A percentile compares a stretch with the other conserved stretches of the same genome.
Evolutionary conservation across 805 yeast genomes (phyloP).

Genomic region (Starmerella davenportii): DNA sequence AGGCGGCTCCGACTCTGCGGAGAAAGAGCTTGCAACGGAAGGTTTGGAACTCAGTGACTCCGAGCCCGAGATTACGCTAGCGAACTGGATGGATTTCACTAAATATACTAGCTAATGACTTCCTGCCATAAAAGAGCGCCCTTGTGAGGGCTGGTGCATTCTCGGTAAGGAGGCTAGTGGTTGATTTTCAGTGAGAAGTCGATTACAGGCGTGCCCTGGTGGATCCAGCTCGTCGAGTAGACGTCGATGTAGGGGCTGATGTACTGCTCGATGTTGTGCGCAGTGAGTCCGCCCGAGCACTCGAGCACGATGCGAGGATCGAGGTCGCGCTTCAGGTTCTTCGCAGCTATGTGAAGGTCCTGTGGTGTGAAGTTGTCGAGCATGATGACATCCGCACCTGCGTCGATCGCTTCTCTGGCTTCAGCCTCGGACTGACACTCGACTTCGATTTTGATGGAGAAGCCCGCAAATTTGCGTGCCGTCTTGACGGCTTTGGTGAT

Average conservation of each 20-base stretch:
- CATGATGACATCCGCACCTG: slow-evolving; percentile 95
- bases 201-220: slow-evolving; percentile 71
- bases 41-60: background rate
- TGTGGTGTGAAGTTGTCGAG: slow-evolving; percentile 68
- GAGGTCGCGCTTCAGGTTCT: slow-evolving; percentile 41
- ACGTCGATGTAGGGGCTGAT: slow-evolving; percentile 69
- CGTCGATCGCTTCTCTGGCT: slow-evolving; percentile 79
- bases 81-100: slow-evolving; percentile 17
- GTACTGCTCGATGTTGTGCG: slow-evolving; percentile 44
- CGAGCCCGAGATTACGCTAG: slow-evolving; percentile 6
- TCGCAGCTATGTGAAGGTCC: slow-evolving; percentile 47
- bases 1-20: slow-evolving; percentile 1
- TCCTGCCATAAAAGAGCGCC: too few relatives aligned
- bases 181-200: slow-evolving; percentile 72
- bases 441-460: slow-evolving; percentile 77
- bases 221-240: slow-evolving; percentile 78
- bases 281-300: slow-evolving; percentile 79
- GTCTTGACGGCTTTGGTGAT: slow-evolving; percentile 63
- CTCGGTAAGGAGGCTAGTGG: too few relatives aligned
- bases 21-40: background rate
- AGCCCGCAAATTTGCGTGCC: slow-evolving; percentile 73
- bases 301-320: slow-evolving; percentile 44
- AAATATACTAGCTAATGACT: slow-evolving; percentile 4
- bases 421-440: slow-evolving; percentile 74
- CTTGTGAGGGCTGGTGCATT: too few relatives aligned